phyloP scores from a whole-genome alignment of 1,284 basidiomycete species.

The Rhodotorula sp. region DNA sequence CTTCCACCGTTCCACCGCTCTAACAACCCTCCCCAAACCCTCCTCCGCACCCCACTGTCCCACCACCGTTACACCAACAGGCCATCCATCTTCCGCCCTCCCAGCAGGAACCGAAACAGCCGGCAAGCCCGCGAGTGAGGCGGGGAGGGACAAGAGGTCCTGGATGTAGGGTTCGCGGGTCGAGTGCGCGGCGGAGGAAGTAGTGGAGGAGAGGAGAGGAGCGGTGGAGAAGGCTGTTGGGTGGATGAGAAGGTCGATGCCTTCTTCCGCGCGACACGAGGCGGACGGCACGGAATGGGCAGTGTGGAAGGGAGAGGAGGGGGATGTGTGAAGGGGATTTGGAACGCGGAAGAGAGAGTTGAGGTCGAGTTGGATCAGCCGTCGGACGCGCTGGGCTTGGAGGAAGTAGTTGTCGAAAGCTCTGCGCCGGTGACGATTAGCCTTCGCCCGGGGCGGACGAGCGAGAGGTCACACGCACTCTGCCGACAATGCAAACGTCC shows the following conservation, averaged over 20 bases:
- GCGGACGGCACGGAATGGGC: background rate
- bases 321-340: constrained; percentile 52
- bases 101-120: constrained; percentile 71
- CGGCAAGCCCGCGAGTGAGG: constrained; percentile 83
- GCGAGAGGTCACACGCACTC: constrained; percentile 61
- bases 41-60: constrained; percentile 88
- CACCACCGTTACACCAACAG: constrained; percentile 78
- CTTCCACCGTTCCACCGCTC: background rate
- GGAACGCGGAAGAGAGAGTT: constrained; percentile 63
- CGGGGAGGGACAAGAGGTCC: constrained; percentile 88
- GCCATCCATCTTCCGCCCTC: constrained; percentile 64
- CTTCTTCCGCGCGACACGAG: constrained; percentile 41
- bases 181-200: background rate
- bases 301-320: constrained; percentile 39
- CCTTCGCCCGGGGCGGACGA: background rate
- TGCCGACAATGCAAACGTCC: constrained; percentile 86
- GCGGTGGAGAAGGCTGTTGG: constrained; percentile 79
- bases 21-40: constrained; percentile 56
- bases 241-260: constrained; percentile 77
- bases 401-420: constrained; percentile 96
- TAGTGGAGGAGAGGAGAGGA: constrained; percentile 55
- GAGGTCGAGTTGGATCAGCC: constrained; percentile 71
- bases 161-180: constrained; percentile 64
- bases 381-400: constrained; percentile 79
- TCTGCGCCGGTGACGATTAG: constrained; percentile 52